phyloP scores from a whole-genome alignment of 257 asterid genomes.

The Solanum stenotomum region DNA sequence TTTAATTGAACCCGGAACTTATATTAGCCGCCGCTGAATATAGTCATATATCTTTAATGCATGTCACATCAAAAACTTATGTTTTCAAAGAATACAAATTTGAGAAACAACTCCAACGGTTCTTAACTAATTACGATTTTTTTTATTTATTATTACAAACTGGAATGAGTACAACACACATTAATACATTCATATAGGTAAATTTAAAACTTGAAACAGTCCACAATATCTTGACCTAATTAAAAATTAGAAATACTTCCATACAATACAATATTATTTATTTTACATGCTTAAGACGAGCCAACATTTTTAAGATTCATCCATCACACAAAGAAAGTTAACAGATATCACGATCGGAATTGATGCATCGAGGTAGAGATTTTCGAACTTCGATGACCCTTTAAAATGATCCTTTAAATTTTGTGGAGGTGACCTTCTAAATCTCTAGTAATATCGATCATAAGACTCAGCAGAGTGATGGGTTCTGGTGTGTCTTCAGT shows the following conservation, averaged over 20 bases:
- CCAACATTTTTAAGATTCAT: not conserved
- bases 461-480: slow-evolving; percentile 12
- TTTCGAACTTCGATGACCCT: not conserved
- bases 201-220: not conserved
- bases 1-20: no score
- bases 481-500: slow-evolving; percentile 23
- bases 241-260: not conserved
- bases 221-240: not conserved
- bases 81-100: not conserved
- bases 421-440: slow-evolving; percentile 21
- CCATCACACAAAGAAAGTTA: not conserved
- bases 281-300: not conserved
- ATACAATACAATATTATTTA: not conserved
- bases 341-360: not conserved
- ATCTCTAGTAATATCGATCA: slow-evolving; percentile 23
- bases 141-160: not conserved
- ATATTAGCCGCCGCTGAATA: not conserved
- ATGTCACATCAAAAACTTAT: not conserved
- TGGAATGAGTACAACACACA: not conserved
- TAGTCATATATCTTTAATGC: not conserved
- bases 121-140: not conserved
- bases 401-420: not conserved
- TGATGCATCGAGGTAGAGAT: not conserved
- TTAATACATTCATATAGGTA: not conserved
- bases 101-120: not conserved